phyloP scores from a whole-genome alignment of 345 rosid species.

The Sonneratia alba region DNA sequence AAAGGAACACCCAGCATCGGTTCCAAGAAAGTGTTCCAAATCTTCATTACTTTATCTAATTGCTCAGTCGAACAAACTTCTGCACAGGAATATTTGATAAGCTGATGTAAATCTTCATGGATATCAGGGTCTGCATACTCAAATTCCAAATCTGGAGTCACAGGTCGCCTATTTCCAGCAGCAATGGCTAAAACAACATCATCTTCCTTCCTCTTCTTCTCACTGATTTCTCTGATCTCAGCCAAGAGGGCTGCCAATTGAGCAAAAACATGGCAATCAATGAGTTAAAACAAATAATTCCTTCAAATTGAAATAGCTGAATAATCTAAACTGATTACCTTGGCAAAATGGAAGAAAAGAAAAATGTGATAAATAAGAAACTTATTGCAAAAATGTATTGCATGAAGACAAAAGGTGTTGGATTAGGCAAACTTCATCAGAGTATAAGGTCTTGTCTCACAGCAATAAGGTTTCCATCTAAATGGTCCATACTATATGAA shows the following conservation, averaged over 20 bases:
- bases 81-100: constrained; percentile 85
- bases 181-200: constrained; percentile 77
- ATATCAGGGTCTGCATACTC: constrained; percentile 72
- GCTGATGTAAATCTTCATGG: constrained; percentile 90
- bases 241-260: constrained; percentile 63
- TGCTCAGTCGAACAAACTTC: constrained; percentile 92
- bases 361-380: background rate
- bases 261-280: constrained; percentile 8
- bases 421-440: background rate
- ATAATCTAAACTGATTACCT: background rate
- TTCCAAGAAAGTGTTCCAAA: constrained; percentile 90
- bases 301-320: background rate
- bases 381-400: background rate
- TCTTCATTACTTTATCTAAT: constrained; percentile 78
- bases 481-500: background rate
- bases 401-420: background rate
- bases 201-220: constrained; percentile 70
- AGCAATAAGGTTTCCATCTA: background rate
- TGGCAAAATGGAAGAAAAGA: background rate
- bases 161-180: constrained; percentile 64
- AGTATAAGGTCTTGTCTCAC: background rate
- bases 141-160: constrained; percentile 64
- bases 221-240: constrained; percentile 88
- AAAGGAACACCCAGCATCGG: constrained; percentile 75
- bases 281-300: background rate